Percentiles rank a stretch among this genome's conserved stretches.
Evolutionary conservation across 371 early-diverging fungal genomes (phyloP).

Genomic region (Batkoa obscura): DNA sequence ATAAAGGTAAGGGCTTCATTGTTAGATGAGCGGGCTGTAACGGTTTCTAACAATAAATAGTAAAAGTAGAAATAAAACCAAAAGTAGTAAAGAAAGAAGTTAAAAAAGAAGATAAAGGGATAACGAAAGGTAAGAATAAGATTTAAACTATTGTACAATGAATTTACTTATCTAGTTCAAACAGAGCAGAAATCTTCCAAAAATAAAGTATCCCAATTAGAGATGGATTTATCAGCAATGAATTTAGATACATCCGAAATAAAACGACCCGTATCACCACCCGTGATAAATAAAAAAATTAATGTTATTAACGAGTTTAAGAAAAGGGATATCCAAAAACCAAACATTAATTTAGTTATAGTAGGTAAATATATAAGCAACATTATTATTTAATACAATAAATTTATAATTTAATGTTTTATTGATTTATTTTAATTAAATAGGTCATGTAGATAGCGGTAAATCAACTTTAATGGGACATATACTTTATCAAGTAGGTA

Average conservation of each 20-base stretch:
- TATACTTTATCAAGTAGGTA: conserved; percentile 97
- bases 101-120: too few species aligned
- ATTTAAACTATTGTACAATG: too few species aligned
- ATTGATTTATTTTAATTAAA: conserved; percentile 6
- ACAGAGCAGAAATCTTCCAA: neutral
- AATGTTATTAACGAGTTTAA: conserved; percentile 54
- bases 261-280: conserved; percentile 7
- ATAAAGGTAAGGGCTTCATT: neutral
- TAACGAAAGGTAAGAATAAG: too few species aligned
- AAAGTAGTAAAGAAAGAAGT: too few species aligned
- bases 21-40: too few species aligned
- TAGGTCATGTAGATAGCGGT: conserved; percentile 99
- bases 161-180: too few species aligned
- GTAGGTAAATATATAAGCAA: neutral
- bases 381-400: too few species aligned
- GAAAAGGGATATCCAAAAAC: conserved; percentile 44
- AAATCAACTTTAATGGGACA: conserved; percentile 91
- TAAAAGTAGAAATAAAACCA: too few species aligned
- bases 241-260: neutral
- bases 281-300: conserved; percentile 29
- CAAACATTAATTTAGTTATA: conserved; percentile 61
- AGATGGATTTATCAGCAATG: conserved; percentile 1
- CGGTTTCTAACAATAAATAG: too few species aligned
- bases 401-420: neutral
- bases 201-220: neutral